These are phyloP conservation scores for Pythium sukuiense DNA, from an alignment of 352 stramenopile species.

Conservation along the genomic window DNA sequence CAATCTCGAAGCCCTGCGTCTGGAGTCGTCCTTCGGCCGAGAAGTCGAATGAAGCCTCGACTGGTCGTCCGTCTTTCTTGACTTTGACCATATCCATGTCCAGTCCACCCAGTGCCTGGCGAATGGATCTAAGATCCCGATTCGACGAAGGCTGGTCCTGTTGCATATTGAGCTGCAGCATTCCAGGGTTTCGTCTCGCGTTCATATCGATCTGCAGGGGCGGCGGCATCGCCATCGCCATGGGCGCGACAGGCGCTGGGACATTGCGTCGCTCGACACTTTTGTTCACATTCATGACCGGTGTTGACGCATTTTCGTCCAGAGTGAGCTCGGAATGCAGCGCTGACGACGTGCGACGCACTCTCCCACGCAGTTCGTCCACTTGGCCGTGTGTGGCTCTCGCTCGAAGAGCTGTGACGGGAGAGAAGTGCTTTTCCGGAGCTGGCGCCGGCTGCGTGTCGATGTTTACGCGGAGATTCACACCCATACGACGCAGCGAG, in stretches of 20 bases:
- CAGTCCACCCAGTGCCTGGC: constrained; percentile 45
- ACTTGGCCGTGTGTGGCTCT: constrained; percentile 37
- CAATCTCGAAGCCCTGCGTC: constrained; percentile 86
- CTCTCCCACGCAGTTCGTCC: constrained; percentile 31
- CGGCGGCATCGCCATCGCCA: constrained; percentile 18
- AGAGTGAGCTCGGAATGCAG: constrained; percentile 12
- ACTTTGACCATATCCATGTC: constrained; percentile 68
- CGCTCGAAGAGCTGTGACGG: constrained; percentile 41
- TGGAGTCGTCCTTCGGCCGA: constrained; percentile 70
- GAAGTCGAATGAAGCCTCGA: constrained; percentile 81
- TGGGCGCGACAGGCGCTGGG: neutral
- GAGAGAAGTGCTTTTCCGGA: constrained; percentile 36
- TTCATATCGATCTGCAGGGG: constrained; percentile 55
- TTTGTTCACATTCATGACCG: constrained; percentile 28
- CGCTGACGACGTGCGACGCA: constrained; percentile 18
- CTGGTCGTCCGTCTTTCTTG: constrained; percentile 54
- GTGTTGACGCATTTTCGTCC: constrained; percentile 27
- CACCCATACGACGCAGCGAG: constrained; percentile 40
- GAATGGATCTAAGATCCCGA: constrained; percentile 30
- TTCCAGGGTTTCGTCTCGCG: constrained; percentile 11
- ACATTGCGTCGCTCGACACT: constrained; percentile 20
- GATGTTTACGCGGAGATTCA: constrained; percentile 64
- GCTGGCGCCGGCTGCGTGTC: constrained; percentile 27
- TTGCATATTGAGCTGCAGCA: constrained; percentile 11
- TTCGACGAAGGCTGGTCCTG: neutral